Percentiles rank a stretch among this genome's conserved stretches.
These are phyloP conservation scores for Candida coleopterorum DNA, from an alignment of 805 yeast genomes.

Conservation along the genomic window DNA sequence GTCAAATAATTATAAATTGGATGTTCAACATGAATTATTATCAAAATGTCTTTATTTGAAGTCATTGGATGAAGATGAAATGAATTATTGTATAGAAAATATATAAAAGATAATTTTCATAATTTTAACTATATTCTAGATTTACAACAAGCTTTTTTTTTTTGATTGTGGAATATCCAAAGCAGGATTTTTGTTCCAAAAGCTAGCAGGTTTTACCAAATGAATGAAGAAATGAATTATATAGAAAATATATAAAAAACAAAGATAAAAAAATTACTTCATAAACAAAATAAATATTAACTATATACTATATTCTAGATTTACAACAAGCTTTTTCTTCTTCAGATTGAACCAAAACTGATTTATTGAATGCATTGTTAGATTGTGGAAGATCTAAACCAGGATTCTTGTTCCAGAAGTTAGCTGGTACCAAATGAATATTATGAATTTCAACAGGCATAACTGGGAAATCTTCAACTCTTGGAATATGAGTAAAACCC, in stretches of 20 bases:
- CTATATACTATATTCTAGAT: constrained; percentile 4
- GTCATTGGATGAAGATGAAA: constrained; percentile 68
- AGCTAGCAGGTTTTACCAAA: constrained; percentile 65
- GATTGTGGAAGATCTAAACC: constrained; percentile 75
- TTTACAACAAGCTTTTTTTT: too few species aligned
- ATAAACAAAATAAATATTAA: neutral
- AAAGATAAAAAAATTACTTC: too few species aligned
- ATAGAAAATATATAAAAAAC: too few species aligned
- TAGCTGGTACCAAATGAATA: constrained; percentile 62
- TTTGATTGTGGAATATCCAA: constrained; percentile 70
- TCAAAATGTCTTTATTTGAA: constrained; percentile 82
- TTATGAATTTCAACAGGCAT: constrained; percentile 79
- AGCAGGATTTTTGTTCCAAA: constrained; percentile 75
- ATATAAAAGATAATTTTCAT: neutral
- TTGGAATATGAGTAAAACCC: constrained; percentile 78
- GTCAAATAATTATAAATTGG: constrained; percentile 62
- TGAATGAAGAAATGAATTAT: too few species aligned
- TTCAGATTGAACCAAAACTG: constrained; percentile 33
- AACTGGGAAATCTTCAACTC: constrained; percentile 84
- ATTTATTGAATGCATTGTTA: constrained; percentile 62
- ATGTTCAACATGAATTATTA: constrained; percentile 56
- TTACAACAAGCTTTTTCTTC: constrained; percentile 8
- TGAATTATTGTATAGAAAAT: constrained; percentile 30
- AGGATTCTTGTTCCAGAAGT: constrained; percentile 75
- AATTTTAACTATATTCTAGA: neutral